Evolutionary conservation across 495 filamentous ascomycete species (phyloP), one percentile per base, ranked within the genome.

Genomic region (Penicillium ucsense): DNA sequence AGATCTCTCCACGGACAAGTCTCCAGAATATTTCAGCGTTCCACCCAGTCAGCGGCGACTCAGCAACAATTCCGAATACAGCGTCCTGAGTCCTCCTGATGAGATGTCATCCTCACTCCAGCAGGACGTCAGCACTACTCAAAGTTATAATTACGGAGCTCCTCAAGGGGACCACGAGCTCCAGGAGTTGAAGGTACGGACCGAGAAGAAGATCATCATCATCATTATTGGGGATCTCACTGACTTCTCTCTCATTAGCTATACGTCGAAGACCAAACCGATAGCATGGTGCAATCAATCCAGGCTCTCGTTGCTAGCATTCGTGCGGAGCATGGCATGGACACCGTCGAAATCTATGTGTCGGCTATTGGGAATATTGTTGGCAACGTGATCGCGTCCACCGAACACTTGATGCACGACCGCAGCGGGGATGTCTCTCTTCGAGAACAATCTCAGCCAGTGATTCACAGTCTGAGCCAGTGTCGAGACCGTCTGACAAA

Each of bases 241-340:
- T 35, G 30, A 45, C 9, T 27, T 4, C 6, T 35, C 42, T 36
- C 6, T 11, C 45, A 1, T 27, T 35, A 85, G 81, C 79, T 85
- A 50, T 91, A 89, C 61, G 80, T 94, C 37, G 87, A 94, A 54
- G 85, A 88, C 52, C 87, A 90, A 64, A 89, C 86, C 8, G 85
- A 86, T 41, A 70, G 80, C 8, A 77, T 94, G 36, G 83, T 94
- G 29, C 81, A 88, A 54, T 83, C 80, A 27, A 90, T 95, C 53
- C 87, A 91, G 63, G 76, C 82, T 4, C 79, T 95, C 8, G 85
- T 94, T 33, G 76, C 79, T 51, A 81, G 80, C 41, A 91, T 94
- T 54, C 86, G 89, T 35, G 73, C 79, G 40, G 80, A 86, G 49
- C 77, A 78, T 10, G 71, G 76, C 35, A 78, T 88, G 46, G 66